Evolutionary conservation across 495 filamentous ascomycete genomes (phyloP), one percentile per base, ranked within the genome.

Genomic region (Podospora anserina): DNA sequence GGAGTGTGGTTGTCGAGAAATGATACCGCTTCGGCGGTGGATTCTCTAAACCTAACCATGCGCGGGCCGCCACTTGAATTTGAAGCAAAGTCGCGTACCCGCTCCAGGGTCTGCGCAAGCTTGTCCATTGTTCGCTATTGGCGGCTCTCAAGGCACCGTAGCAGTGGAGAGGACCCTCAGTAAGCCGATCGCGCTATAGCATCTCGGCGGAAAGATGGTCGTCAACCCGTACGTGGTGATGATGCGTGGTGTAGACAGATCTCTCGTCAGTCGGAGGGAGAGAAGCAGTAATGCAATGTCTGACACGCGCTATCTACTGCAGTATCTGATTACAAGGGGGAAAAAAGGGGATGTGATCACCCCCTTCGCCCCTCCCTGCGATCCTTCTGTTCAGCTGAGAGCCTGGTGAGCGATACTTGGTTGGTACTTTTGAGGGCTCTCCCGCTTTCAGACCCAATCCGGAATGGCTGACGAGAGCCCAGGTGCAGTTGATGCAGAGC

Each of bases 301-400:
- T 11, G 39, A 49, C 39, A 49, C 39, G 39, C 39, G 39, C 39
- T 49, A 49, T 49, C 39, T 49, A 49, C 39, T 49, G 39, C 39
- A 49, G 39, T 49, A 49, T 49, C 39, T 13, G 39, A 49, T 49
- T 49, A 49, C 23, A 11, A 49, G 39, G 39, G 39, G 1, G 18
- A 13, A 16, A 49, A 49, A 6, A 49, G 55, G n/a, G 55, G 55
- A 58, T 20, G 55, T 58, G 55, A 58, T 58, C 55, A 1, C 4
- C 55, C 55, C 18, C 55, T 26, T 18, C 39, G 13, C 55, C 23
- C 55, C 55, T 58, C 55, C 55, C n/a, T 58, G n/a, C 55, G n/a
- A 58, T 58, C 55, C 55, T 58, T 58, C n/a, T 20, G 55, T 58
- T 58, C 55, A 58, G 55, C 55, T 58, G n/a, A 23, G 55, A 26